Percentiles rank a stretch among this genome's conserved stretches.
phyloP scores from a whole-genome alignment of 495 filamentous ascomycete species.

The Aspergillus hancockii region DNA sequence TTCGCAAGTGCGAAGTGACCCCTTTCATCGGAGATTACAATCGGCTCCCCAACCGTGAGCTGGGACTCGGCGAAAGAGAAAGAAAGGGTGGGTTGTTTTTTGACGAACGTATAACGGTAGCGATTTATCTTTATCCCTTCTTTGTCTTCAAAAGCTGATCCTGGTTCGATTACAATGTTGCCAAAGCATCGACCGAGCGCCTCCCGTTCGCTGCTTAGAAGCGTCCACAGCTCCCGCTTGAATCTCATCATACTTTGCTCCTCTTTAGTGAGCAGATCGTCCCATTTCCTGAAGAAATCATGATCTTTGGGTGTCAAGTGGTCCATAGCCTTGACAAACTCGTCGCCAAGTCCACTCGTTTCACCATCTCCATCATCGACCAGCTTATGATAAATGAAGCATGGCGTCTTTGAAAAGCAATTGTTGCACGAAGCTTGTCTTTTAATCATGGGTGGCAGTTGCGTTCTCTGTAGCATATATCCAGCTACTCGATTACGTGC shows the following conservation, averaged over 20 bases:
- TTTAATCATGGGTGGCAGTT: conserved; percentile 83
- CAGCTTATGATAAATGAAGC: conserved; percentile 94
- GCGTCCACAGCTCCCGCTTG: conserved; percentile 89
- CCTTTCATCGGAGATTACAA: conserved; percentile 93
- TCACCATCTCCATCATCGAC: conserved; percentile 80
- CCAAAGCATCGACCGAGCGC: conserved; percentile 78
- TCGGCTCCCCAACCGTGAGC: conserved; percentile 83
- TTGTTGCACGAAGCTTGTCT: conserved; percentile 71
- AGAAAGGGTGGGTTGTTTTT: conserved; percentile 52
- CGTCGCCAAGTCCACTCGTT: conserved; percentile 70
- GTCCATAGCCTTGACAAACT: conserved; percentile 72
- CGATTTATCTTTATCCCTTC: conserved; percentile 82
- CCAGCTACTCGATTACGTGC: conserved; percentile 87
- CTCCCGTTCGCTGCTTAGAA: conserved; percentile 86
- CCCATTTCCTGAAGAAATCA: conserved; percentile 92
- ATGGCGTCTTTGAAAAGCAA: conserved; percentile 86
- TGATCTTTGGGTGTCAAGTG: conserved; percentile 72
- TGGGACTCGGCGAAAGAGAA: conserved; percentile 92
- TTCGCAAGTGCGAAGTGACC: conserved; percentile 93
- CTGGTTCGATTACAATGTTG: conserved; percentile 75
- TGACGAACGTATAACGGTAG: conserved; percentile 80
- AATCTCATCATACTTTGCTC: conserved; percentile 84
- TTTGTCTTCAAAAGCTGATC: conserved; percentile 65
- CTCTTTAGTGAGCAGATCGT: conserved; percentile 88
- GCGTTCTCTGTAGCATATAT: conserved; percentile 75